phyloP scores from a whole-genome alignment of 768 basidiomycete species.

The Amanita exitialis region DNA sequence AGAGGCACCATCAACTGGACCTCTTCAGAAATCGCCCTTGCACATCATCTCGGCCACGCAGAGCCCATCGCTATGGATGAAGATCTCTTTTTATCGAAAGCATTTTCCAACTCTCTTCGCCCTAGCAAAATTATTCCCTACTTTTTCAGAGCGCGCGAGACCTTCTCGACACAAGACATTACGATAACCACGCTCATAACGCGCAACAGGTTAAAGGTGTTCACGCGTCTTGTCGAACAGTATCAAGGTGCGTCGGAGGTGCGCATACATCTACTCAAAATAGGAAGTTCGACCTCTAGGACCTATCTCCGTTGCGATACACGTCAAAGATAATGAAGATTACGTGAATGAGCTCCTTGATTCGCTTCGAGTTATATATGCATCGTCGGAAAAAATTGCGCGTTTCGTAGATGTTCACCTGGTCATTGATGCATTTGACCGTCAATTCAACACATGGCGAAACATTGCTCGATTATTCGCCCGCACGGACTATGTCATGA shows the following conservation, averaged over 20 bases:
- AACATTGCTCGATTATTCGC: slow-evolving; percentile 81
- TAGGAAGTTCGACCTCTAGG: slow-evolving; percentile 29
- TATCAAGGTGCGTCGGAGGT: slow-evolving; percentile 47
- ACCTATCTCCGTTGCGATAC: slow-evolving; percentile 78
- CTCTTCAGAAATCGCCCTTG: slow-evolving; percentile 23
- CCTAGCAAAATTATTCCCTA: slow-evolving; percentile 75
- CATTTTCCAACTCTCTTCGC: slow-evolving; percentile 57
- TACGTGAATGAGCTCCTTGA: slow-evolving; percentile 42
- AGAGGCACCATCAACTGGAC: slow-evolving; percentile 17
- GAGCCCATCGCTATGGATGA: slow-evolving; percentile 29
- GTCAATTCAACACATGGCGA: slow-evolving; percentile 87
- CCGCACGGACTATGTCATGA: slow-evolving; percentile 77
- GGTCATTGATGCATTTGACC: slow-evolving; percentile 69
- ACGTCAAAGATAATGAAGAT: slow-evolving; percentile 46
- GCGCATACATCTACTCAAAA: not conserved
- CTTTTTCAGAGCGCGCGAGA: slow-evolving; percentile 60
- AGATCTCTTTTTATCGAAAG: slow-evolving; percentile 54
- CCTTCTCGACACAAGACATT: slow-evolving; percentile 54
- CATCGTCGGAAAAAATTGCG: slow-evolving; percentile 54
- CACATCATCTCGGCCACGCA: slow-evolving; percentile 22
- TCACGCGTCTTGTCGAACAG: slow-evolving; percentile 61
- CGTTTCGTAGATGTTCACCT: slow-evolving; percentile 78
- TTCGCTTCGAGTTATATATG: slow-evolving; percentile 58
- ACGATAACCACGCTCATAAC: slow-evolving; percentile 84
- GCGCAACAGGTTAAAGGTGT: slow-evolving; percentile 64